phyloP scores from a whole-genome alignment of 192 early-diverging fungal genomes.

The Haplosporangium gracile region DNA sequence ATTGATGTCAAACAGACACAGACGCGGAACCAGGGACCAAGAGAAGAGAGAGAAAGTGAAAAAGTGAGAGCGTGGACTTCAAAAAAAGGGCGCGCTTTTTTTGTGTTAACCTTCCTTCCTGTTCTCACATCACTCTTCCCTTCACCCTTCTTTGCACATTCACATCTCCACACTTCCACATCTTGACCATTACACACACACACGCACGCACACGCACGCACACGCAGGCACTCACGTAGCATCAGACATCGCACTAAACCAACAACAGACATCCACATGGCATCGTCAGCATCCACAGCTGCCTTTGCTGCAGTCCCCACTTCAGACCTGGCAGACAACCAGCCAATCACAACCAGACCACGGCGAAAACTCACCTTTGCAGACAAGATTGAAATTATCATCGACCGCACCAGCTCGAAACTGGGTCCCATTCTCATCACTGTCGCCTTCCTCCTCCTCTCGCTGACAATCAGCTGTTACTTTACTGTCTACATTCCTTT shows the following conservation, averaged over 20 bases:
- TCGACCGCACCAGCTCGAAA: slow-evolving; percentile 37
- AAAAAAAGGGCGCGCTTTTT: no score
- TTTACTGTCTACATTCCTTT: slow-evolving; percentile 64
- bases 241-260: background rate
- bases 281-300: slow-evolving; percentile 8
- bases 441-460: slow-evolving; percentile 59
- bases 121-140: background rate
- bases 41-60: no score
- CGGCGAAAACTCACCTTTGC: background rate
- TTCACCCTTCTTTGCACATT: background rate
- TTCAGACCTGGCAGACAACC: slow-evolving; percentile 1
- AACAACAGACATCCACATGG: background rate
- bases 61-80: no score
- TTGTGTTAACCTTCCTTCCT: background rate
- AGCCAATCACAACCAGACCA: slow-evolving; percentile 17
- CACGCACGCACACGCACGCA: background rate
- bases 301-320: slow-evolving; percentile 17
- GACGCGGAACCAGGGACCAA: no score
- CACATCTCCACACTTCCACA: slow-evolving; percentile 5
- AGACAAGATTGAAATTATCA: slow-evolving; percentile 17
- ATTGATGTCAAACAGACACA: no score
- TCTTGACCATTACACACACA: background rate
- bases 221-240: background rate
- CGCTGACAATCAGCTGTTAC: slow-evolving; percentile 54
- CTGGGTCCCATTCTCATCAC: slow-evolving; percentile 64